Percentiles rank a stretch among this genome's conserved stretches.
Evolutionary conservation across 345 rosid genomes (phyloP).

Genomic region (Conringia planisiliqua): DNA sequence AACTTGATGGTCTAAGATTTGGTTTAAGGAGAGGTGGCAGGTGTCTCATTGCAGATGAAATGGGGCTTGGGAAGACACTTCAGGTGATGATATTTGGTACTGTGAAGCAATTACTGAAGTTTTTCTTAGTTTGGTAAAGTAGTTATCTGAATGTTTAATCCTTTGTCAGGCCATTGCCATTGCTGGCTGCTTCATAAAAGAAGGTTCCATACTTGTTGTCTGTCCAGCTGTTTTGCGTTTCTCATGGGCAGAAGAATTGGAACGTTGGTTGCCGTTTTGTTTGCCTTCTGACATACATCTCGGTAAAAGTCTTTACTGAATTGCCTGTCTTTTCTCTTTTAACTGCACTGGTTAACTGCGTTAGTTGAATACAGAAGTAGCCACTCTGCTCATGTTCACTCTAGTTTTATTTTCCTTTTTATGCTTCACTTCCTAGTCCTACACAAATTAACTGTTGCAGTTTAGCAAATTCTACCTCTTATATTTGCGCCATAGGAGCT

Average conservation of each 20-base stretch:
- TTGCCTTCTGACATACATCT: conserved; percentile 91
- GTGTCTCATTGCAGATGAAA: conserved; percentile 96
- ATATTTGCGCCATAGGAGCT: not conserved
- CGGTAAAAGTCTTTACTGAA: conserved; percentile 40
- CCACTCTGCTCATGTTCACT: not conserved
- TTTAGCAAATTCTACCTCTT: not conserved
- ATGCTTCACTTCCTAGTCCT: not conserved
- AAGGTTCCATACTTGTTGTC: conserved; percentile 84
- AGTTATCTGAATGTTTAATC: conserved; percentile 5
- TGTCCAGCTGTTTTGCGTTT: conserved; percentile 91
- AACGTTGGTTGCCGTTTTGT: conserved; percentile 88
- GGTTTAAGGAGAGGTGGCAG: conserved; percentile 85
- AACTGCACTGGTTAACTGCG: not conserved
- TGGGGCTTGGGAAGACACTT: conserved; percentile 97
- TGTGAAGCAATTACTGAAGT: not conserved
- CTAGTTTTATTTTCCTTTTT: not conserved
- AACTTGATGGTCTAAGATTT: conserved; percentile 77
- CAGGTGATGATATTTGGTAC: conserved; percentile 48
- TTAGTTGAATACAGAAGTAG: conserved; percentile 1
- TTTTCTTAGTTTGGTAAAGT: not conserved
- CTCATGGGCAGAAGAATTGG: conserved; percentile 95
- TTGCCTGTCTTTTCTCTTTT: not conserved
- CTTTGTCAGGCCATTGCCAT: conserved; percentile 80
- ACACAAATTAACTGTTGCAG: not conserved
- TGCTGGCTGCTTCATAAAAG: conserved; percentile 75